Evolutionary conservation across 768 basidiomycete species (phyloP), one percentile per base, ranked within the genome.

Genomic region (Hygrophorus pudorinus): DNA sequence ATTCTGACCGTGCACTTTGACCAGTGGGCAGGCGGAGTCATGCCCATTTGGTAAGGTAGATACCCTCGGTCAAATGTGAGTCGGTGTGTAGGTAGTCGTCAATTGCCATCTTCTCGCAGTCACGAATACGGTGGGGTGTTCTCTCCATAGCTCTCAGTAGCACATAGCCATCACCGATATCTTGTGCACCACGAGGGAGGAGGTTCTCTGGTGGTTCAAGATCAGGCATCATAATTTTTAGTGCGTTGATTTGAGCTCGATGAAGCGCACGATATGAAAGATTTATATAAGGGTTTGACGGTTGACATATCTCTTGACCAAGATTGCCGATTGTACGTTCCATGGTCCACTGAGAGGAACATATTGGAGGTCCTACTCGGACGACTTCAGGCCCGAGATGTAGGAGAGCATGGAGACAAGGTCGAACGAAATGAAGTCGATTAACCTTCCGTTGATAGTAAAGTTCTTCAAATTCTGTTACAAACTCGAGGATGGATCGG

Each of bases 131-230:
- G 7, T 24, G 24, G 7, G 24, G 24, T 24, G 24, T 24, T 7
- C 24, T 3, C 7, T 24, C 24, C 3, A 24, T 3, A 24, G 24
- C 24, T 7, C 24, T 24, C 4, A 24, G 24, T 24, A 24, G 24
- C 3, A 7, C 24, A 24, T 24, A 24, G 3, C 24, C 24, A 24
- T 24, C 24, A 24, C 24, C 24, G 7, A 24, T 3, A 24, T 24
- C 24, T 7, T 3, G 4, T 24, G 24, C 24, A 24, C 24, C 24
- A 3, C 24, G 24, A 24, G 24, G 24, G 7, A 24, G 24, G 24
- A 2, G 42, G 57, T 59, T 18, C 57, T 57, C 20, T 56, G 48
- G 33, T 51, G 51, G 13, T 48, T 16, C 48, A 50, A 58, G 5
- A 54, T 48, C 38, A 8, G 38, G 38, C 14, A 16, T 40, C 14